Percentiles rank a stretch among this genome's conserved stretches.
phyloP scores from a whole-genome alignment of 805 yeast species.

The Yarrowia bubula region DNA sequence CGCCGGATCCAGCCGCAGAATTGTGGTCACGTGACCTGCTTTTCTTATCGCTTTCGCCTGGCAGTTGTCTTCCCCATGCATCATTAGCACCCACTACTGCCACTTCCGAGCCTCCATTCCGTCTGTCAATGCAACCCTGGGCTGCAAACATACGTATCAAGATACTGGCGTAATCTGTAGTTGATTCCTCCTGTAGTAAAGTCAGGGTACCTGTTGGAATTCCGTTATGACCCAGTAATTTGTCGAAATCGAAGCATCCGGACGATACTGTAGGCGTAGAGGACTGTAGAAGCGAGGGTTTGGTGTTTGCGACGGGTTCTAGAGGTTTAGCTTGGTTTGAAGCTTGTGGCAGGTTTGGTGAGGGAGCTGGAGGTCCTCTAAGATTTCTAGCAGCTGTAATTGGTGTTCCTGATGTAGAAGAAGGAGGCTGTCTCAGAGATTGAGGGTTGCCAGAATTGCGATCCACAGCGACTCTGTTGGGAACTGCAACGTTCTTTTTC shows the following conservation, averaged over 20 bases:
- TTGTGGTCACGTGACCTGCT: conserved; percentile 35
- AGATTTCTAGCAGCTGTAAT: neutral
- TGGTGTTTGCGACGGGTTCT: neutral
- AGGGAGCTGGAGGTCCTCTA: neutral
- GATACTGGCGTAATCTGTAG: conserved; percentile 81
- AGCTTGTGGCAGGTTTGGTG: neutral
- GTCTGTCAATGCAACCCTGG: conserved; percentile 68
- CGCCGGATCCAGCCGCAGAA: conserved; percentile 37
- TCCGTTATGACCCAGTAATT: conserved; percentile 74
- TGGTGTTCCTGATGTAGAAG: neutral
- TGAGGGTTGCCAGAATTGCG: neutral
- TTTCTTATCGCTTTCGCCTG: conserved; percentile 69
- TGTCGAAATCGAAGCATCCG: conserved; percentile 75
- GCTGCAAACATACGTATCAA: conserved; percentile 67
- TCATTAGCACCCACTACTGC: conserved; percentile 60
- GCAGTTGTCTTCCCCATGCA: conserved; percentile 66
- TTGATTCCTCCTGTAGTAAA: conserved; percentile 76
- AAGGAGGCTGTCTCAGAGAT: neutral
- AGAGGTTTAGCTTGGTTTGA: neutral
- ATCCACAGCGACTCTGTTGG: conserved; percentile 3
- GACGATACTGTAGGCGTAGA: conserved; percentile 69
- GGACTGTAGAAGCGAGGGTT: conserved; percentile 73
- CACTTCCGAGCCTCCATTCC: conserved; percentile 48
- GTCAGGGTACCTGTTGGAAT: conserved; percentile 73
- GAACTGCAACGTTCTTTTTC: conserved; percentile 8